phyloP scores from a whole-genome alignment of 352 stramenopile species.

The Phytophthora ohioensis region DNA sequence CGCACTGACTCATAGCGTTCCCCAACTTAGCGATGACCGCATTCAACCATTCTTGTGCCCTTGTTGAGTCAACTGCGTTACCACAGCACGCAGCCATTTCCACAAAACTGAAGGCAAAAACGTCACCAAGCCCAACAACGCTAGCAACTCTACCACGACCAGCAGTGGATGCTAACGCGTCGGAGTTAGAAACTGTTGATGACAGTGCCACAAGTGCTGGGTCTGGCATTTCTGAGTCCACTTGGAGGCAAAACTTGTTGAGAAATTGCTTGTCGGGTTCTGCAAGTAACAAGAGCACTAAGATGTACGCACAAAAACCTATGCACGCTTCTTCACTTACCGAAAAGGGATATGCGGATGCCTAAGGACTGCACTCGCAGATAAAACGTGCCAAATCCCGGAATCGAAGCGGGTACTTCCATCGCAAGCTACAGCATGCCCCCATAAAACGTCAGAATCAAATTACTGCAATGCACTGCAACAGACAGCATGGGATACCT shows the following conservation, averaged over 20 bases:
- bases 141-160: constrained; percentile 11
- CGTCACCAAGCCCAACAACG: constrained; percentile 16
- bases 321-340: constrained; percentile 34
- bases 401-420: constrained; percentile 73
- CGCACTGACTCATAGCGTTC: constrained; percentile 59
- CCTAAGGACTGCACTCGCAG: constrained; percentile 55
- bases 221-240: constrained; percentile 36
- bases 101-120: constrained; percentile 62
- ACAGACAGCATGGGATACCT: constrained; percentile 35
- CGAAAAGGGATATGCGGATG: constrained; percentile 71
- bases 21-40: constrained; percentile 65
- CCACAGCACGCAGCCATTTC: constrained; percentile 80
- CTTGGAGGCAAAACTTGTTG: constrained; percentile 56
- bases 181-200: constrained; percentile 9
- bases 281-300: constrained; percentile 17
- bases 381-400: constrained; percentile 72
- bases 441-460: not conserved
- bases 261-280: constrained; percentile 69
- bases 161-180: constrained; percentile 1
- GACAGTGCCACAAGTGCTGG: constrained; percentile 16
- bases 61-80: constrained; percentile 47
- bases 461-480: not conserved
- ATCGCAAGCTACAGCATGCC: constrained; percentile 60
- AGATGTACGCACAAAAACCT: not conserved
- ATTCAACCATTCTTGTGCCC: constrained; percentile 71